These are phyloP conservation scores for Neurospora sp. DNA, from an alignment of 495 filamentous ascomycete species.

Conservation along the genomic window DNA sequence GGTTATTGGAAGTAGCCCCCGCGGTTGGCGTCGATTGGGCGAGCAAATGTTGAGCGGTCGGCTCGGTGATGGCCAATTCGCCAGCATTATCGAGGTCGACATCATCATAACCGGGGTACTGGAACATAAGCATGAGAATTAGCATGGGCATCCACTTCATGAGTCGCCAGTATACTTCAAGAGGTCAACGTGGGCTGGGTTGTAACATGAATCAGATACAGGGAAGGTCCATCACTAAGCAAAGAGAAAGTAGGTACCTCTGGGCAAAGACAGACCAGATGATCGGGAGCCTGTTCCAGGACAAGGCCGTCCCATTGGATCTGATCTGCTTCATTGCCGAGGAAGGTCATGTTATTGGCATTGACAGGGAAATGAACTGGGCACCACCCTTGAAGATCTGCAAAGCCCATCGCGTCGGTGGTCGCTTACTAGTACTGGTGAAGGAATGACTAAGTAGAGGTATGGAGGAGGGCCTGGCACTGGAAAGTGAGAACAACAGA, in stretches of 20 bases:
- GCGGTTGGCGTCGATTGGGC: not conserved
- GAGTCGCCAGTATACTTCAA: not conserved
- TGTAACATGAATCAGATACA: not conserved
- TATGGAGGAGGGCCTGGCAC: not conserved
- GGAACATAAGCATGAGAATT: not conserved
- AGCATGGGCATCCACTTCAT: not conserved
- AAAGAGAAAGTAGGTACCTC: not conserved
- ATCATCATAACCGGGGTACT: not conserved
- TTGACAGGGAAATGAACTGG: not conserved
- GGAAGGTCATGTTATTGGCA: not conserved
- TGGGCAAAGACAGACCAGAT: not conserved
- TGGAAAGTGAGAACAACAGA: not conserved
- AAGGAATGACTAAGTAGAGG: not conserved
- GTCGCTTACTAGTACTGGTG: rapidly evolving
- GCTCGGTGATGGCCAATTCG: too few relatives aligned
- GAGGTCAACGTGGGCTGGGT: not conserved
- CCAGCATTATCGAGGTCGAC: not conserved
- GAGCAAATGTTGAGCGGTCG: not conserved
- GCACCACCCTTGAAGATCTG: rapidly evolving
- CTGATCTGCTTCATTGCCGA: not conserved
- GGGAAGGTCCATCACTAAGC: too few relatives aligned
- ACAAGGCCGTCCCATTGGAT: rapidly evolving
- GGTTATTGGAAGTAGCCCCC: not conserved
- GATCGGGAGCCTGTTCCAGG: not conserved
- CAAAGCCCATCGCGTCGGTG: not conserved